Conservation (phyloP, 2,329 filamentous ascomycete genomes). For the Epichloe festucae region DNA sequence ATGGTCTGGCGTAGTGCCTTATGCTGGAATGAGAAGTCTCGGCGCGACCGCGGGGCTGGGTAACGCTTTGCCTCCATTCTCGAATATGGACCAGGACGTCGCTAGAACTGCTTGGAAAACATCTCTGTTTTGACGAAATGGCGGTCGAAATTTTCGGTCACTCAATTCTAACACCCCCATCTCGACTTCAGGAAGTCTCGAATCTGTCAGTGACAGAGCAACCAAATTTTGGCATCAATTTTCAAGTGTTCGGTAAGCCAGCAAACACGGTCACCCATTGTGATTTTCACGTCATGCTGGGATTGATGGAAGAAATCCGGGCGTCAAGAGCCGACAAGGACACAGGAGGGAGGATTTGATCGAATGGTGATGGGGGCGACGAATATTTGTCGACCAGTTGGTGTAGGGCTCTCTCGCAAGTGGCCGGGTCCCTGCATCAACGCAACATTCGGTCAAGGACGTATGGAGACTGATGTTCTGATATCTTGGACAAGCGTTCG, state of each 20-base stretch:
- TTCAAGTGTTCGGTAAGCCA: slow-evolving; percentile 1
- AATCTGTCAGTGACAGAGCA: not conserved
- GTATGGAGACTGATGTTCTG: too few relatives aligned
- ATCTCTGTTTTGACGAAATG: not conserved
- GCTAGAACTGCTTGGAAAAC: not conserved
- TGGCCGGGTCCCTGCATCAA: not conserved
- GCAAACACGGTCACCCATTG: not conserved
- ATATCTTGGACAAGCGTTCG: too few relatives aligned
- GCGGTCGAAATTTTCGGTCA: not conserved
- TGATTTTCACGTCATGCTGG: not conserved
- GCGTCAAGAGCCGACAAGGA: not conserved
- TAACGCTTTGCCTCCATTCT: not conserved
- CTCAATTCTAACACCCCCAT: not conserved
- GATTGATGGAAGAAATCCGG: not conserved
- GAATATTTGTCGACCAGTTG: not conserved
- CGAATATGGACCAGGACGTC: not conserved
- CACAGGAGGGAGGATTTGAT: not conserved
- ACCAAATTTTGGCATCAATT: not conserved
- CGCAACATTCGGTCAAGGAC: not conserved
- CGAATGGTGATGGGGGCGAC: not conserved
- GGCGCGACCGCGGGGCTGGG: slow-evolving; percentile 10
- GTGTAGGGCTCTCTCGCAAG: not conserved
- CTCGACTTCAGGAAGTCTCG: not conserved
- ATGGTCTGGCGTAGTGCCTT: slow-evolving; percentile 6
- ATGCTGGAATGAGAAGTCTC: slow-evolving; percentile 14